Evolutionary conservation across 2,329 filamentous ascomycete genomes (phyloP), one percentile per base, ranked within the genome.

Genomic region (Aspergillus fructus): DNA sequence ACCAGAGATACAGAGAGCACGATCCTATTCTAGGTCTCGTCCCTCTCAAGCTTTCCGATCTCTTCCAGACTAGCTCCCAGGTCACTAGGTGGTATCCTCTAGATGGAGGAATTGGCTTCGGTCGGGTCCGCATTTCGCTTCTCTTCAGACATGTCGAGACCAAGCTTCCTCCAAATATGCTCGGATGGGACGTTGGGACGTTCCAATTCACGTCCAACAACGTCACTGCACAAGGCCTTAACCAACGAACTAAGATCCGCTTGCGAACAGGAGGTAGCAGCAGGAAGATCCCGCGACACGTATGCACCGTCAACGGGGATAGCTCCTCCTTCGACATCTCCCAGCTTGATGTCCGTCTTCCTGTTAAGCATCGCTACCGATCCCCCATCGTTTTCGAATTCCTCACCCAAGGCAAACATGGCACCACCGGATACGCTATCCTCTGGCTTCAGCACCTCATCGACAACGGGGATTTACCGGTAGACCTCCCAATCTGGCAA

Each of bases 141-240:
- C 82, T 97, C 3, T 96, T 97, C 84, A 88, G 93, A 27, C 93
- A 90, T 27, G 85, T 97, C 43, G 93, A 96, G 72, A 89, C 93
- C 53, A 86, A 86, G 46, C 81, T 97, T 1, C 93, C 93, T n/a
- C 89, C 89, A 0, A 79, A 87, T 41, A 89, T 96, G 74, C 83
- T 97, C 4, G 92, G 93, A 9, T 97, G 93, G 90, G 91, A 97
- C 59, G 90, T 97, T 43, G 94, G 94, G 37, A 96, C 93, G 0
- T 96, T 97, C 68, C 89, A 96, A 68, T 96, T 97, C 70, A 77
- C 83, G 0, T 91, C 88, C 0, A 82, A 91, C 49, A 82, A 80
- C 15, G 86, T 97, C 47, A 82, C 83, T 0, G 85, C 89, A 0
- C 76, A 81, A 13, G 82, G 81, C 48, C 92, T 89, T 66, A 78